Percentiles rank a stretch among this genome's conserved stretches.
Evolutionary conservation across 768 basidiomycete species (phyloP).

Genomic region (Pulveroboletus sp.): DNA sequence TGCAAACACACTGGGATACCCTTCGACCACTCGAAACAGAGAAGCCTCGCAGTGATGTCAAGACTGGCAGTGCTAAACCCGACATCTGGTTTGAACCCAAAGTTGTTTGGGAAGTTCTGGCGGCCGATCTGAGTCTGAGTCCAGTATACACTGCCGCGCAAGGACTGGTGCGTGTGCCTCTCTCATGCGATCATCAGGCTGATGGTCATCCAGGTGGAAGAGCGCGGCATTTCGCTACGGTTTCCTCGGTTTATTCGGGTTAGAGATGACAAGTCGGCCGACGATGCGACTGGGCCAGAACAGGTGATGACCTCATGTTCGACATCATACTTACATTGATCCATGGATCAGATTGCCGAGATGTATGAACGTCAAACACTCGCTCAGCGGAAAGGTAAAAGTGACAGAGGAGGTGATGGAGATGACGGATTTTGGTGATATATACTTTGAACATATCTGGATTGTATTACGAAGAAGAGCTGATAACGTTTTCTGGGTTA

Average conservation of each 20-base stretch:
- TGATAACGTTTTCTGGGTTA: constrained; percentile 2
- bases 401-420: constrained; percentile 53
- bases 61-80: constrained; percentile 89
- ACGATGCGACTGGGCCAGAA: constrained; percentile 90
- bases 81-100: constrained; percentile 98
- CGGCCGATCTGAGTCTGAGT: constrained; percentile 94
- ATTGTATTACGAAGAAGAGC: constrained; percentile 16
- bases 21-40: constrained; percentile 73
- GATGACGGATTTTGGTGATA: constrained; percentile 79
- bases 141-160: constrained; percentile 95
- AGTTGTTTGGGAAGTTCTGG: constrained; percentile 96
- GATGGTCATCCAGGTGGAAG: constrained; percentile 55
- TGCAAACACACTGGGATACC: constrained; percentile 75
- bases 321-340: constrained; percentile 2
- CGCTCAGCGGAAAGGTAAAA: constrained; percentile 71
- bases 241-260: constrained; percentile 93
- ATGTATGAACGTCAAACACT: constrained; percentile 90
- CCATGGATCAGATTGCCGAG: constrained; percentile 66
- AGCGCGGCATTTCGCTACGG: constrained; percentile 89
- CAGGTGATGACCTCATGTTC: constrained; percentile 51
- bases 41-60: constrained; percentile 77
- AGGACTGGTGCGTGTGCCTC: constrained; percentile 60
- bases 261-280: constrained; percentile 89
- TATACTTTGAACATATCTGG: constrained; percentile 8
- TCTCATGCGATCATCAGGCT: not conserved